Conservation (phyloP, 805 yeast species). For the Candida railenensis region DNA sequence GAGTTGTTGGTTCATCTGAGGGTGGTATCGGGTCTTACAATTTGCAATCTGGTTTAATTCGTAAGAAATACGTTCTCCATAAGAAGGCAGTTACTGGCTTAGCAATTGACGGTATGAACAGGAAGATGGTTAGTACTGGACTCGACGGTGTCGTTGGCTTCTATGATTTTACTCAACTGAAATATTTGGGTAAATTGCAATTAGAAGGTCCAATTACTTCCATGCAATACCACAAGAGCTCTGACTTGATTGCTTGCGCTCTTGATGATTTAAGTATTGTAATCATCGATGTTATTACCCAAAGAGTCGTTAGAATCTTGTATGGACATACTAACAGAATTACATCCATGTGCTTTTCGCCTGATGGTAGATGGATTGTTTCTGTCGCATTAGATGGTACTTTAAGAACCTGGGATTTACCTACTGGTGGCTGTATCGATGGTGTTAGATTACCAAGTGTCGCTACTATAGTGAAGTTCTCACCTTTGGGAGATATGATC, state of each 20-base stretch:
- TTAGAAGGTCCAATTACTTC: slow-evolving; percentile 77
- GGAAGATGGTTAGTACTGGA: slow-evolving; percentile 82
- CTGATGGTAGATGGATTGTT: slow-evolving; percentile 94
- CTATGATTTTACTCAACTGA: slow-evolving; percentile 75
- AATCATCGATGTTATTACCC: slow-evolving; percentile 79
- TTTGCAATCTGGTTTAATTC: slow-evolving; percentile 82
- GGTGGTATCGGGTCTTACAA: slow-evolving; percentile 89
- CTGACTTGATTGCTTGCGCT: slow-evolving; percentile 82
- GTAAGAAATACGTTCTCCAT: slow-evolving; percentile 69
- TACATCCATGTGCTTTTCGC: slow-evolving; percentile 85
- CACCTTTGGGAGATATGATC: slow-evolving; percentile 84
- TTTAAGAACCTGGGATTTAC: slow-evolving; percentile 94
- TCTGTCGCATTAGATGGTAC: slow-evolving; percentile 83
- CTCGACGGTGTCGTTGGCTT: slow-evolving; percentile 88
- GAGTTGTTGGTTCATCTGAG: slow-evolving; percentile 78
- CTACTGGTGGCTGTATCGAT: slow-evolving; percentile 95
- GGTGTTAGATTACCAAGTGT: slow-evolving; percentile 77
- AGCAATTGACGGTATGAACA: slow-evolving; percentile 86
- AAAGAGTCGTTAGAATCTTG: slow-evolving; percentile 78
- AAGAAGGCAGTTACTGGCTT: slow-evolving; percentile 85
- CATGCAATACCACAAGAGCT: slow-evolving; percentile 73
- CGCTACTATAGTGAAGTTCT: slow-evolving; percentile 77
- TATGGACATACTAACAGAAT: slow-evolving; percentile 89
- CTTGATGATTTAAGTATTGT: slow-evolving; percentile 84
- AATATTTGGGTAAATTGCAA: slow-evolving; percentile 61